Percentiles rank a stretch among this genome's conserved stretches.
Conservation (phyloP, 768 basidiomycete species). For the Ramaria sp. region DNA sequence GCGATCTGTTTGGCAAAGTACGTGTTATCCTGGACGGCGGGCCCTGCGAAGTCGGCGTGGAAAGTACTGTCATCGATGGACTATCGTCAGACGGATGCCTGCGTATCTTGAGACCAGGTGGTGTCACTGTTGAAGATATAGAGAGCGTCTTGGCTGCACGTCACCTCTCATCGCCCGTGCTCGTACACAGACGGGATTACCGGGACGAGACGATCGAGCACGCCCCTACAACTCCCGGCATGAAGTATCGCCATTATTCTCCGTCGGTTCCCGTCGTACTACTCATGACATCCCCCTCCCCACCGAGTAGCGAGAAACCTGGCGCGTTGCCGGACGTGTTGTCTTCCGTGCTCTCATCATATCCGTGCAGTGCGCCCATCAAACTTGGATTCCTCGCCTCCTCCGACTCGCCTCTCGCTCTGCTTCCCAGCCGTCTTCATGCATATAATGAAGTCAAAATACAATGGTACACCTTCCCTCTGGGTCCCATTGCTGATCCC, state of each 20-base stretch:
- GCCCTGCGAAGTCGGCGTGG: constrained; percentile 77
- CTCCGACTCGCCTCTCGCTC: constrained; percentile 38
- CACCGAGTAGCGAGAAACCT: constrained; percentile 16
- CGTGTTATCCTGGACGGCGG: constrained; percentile 87
- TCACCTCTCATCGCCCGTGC: constrained; percentile 39
- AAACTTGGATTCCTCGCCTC: constrained; percentile 65
- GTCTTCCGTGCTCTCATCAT: constrained; percentile 6
- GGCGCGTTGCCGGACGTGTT: constrained; percentile 1
- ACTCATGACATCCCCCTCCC: constrained; percentile 37
- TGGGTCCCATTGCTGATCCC: constrained; percentile 43
- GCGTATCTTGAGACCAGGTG: constrained; percentile 83
- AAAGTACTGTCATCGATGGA: constrained; percentile 93
- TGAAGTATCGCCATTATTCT: constrained; percentile 98
- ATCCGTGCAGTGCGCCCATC: background rate
- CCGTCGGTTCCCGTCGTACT: constrained; percentile 81
- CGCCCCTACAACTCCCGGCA: constrained; percentile 90
- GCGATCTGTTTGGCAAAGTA: constrained; percentile 66
- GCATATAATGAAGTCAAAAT: background rate
- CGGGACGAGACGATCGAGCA: constrained; percentile 55
- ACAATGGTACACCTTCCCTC: constrained; percentile 10
- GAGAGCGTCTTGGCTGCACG: constrained; percentile 35
- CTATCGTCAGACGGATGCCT: constrained; percentile 57
- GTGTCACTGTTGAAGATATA: constrained; percentile 84
- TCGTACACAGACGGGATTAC: constrained; percentile 77
- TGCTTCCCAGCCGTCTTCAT: constrained; percentile 16